Evolutionary conservation across 2,329 filamentous ascomycete genomes (phyloP).

Genomic region (Fusarium albidum): DNA sequence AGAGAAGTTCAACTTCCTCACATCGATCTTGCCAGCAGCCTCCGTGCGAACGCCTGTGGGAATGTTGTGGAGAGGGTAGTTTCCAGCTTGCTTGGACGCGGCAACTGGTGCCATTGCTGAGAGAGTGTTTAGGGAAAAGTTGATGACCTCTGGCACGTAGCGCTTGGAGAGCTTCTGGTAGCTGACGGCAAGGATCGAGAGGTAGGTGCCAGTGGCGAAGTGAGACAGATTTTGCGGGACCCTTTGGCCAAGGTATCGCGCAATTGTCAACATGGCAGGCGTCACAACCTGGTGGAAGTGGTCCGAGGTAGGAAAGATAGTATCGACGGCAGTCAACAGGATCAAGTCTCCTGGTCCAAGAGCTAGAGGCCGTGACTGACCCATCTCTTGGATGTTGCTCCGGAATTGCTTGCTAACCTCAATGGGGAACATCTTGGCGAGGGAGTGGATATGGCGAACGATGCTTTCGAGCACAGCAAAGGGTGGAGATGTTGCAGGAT

Average conservation of each 20-base stretch:
- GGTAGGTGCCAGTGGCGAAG: slow-evolving; percentile 76
- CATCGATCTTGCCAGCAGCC: slow-evolving; percentile 48
- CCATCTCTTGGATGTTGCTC: slow-evolving; percentile 69
- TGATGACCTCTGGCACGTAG: slow-evolving; percentile 88
- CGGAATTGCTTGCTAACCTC: slow-evolving; percentile 82
- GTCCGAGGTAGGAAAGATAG: slow-evolving; percentile 93
- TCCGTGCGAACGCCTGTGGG: slow-evolving; percentile 59
- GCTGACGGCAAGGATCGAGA: slow-evolving; percentile 80
- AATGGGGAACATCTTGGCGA: slow-evolving; percentile 84
- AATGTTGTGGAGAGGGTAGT: slow-evolving; percentile 69
- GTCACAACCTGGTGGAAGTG: slow-evolving; percentile 97
- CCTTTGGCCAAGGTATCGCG: slow-evolving; percentile 82
- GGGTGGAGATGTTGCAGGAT: slow-evolving; percentile 56
- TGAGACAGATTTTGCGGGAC: slow-evolving; percentile 71
- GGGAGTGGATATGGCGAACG: slow-evolving; percentile 89
- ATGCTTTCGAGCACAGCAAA: slow-evolving; percentile 79
- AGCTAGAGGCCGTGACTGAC: slow-evolving; percentile 56
- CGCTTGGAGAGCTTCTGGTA: slow-evolving; percentile 87
- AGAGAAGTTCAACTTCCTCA: slow-evolving; percentile 65
- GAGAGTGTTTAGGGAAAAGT: slow-evolving; percentile 80
- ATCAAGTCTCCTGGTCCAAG: slow-evolving; percentile 77
- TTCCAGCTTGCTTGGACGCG: slow-evolving; percentile 55
- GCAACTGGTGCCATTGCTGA: slow-evolving; percentile 69
- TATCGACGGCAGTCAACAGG: slow-evolving; percentile 82
- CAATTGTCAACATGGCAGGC: slow-evolving; percentile 85